phyloP scores from a whole-genome alignment of 2,329 filamentous ascomycete species.

The Arthrobotrys conoides region DNA sequence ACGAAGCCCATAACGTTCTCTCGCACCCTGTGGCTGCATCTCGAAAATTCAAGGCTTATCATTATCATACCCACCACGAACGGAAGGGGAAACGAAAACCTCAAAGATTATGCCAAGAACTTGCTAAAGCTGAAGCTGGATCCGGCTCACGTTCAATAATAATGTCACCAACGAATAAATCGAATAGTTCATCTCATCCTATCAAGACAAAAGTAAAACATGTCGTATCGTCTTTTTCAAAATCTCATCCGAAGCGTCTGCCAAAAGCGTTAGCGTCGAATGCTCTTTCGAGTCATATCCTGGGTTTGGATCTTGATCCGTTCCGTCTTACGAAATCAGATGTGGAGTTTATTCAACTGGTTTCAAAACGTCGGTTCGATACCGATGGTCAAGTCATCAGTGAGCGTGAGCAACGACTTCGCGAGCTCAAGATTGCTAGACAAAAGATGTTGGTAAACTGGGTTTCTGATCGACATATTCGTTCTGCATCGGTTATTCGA shows the following conservation, averaged over 20 bases:
- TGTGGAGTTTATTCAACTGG: conserved; percentile 39
- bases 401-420: conserved; percentile 35
- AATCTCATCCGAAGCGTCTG: conserved; percentile 29
- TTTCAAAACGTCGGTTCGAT: conserved; percentile 39
- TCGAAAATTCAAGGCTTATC: conserved; percentile 11
- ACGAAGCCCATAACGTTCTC: conserved; percentile 19
- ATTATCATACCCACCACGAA: conserved; percentile 23
- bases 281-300: conserved; percentile 10
- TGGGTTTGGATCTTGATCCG: conserved; percentile 44
- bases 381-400: conserved; percentile 36
- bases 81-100: conserved; percentile 24
- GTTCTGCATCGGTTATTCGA: conserved; percentile 35
- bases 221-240: conserved; percentile 14
- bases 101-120: conserved; percentile 30
- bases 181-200: conserved; percentile 4
- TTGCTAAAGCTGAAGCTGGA: conserved; percentile 13
- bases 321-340: conserved; percentile 49
- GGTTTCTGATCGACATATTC: conserved; percentile 50
- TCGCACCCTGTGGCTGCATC: conserved; percentile 7
- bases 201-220: conserved; percentile 35
- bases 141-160: neutral
- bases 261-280: conserved; percentile 5
- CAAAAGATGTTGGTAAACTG: conserved; percentile 52
- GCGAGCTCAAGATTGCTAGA: conserved; percentile 41
- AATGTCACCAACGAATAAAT: conserved; percentile 26